A percentile compares a stretch with the other conserved stretches of the same genome.
These are phyloP conservation scores for Luffa acutangula DNA, from an alignment of 306 rosid genomes.

Conservation along the genomic window DNA sequence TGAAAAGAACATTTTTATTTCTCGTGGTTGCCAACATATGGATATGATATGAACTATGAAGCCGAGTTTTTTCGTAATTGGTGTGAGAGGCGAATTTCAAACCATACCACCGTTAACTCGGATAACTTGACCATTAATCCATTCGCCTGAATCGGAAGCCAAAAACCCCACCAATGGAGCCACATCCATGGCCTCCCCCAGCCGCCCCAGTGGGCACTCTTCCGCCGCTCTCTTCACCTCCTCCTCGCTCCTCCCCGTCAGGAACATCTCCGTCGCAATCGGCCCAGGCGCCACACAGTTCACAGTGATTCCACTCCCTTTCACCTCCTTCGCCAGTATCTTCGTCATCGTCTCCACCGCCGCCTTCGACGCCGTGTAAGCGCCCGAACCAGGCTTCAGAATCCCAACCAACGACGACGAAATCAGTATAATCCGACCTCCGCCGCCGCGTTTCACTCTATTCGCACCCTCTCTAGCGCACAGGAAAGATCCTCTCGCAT, in stretches of 20 bases:
- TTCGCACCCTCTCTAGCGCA: constrained; percentile 21
- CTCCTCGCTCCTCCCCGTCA: constrained; percentile 28
- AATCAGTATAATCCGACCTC: constrained; percentile 31
- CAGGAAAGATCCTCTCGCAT: constrained; percentile 30
- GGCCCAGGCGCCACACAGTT: constrained; percentile 43
- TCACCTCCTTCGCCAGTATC: constrained; percentile 40
- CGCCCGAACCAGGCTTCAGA: constrained; percentile 19
- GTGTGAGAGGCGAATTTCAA: background rate
- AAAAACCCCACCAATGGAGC: constrained; percentile 27
- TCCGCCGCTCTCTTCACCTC: constrained; percentile 10
- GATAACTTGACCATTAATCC: constrained; percentile 44
- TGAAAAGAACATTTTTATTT: too few relatives aligned
- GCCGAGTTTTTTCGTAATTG: too few relatives aligned
- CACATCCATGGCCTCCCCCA: constrained; percentile 32
- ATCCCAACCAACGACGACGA: constrained; percentile 15
- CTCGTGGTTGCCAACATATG: too few relatives aligned
- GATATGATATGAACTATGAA: too few relatives aligned
- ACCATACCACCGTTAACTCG: constrained; percentile 29
- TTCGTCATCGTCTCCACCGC: constrained; percentile 38
- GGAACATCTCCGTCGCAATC: constrained; percentile 30
- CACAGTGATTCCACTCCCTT: constrained; percentile 27
- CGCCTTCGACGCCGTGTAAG: constrained; percentile 35
- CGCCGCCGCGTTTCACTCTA: constrained; percentile 20
- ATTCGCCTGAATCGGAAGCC: constrained; percentile 30
- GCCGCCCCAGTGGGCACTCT: constrained; percentile 29